Evolutionary conservation across 306 rosid species (phyloP).

Genomic region (Vigna mungo): DNA sequence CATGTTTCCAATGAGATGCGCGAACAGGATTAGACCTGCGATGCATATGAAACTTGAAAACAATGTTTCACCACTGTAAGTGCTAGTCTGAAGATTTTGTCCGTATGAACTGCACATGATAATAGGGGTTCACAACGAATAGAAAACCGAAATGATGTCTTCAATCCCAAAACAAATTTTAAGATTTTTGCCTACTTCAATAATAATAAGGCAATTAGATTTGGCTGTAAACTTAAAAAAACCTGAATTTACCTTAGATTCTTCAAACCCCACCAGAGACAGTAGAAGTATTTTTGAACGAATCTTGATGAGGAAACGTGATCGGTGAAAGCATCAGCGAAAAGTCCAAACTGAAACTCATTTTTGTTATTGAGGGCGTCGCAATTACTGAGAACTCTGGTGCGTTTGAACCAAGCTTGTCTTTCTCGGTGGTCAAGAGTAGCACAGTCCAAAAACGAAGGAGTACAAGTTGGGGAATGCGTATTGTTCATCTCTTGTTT

Average conservation of each 20-base stretch:
- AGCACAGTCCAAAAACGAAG: conserved; percentile 66
- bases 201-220: too few relatives aligned
- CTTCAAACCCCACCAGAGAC: conserved; percentile 96
- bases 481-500: conserved; percentile 63
- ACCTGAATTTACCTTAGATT: conserved; percentile 59
- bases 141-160: background rate
- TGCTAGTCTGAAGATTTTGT: conserved; percentile 66
- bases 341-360: conserved; percentile 78
- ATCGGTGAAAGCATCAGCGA: conserved; percentile 75
- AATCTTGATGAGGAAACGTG: conserved; percentile 66
- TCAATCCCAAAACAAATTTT: too few relatives aligned
- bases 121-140: background rate
- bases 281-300: conserved; percentile 75
- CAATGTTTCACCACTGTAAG: conserved; percentile 57
- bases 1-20: conserved; percentile 92
- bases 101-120: conserved; percentile 76
- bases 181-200: too few relatives aligned
- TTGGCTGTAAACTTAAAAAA: too few relatives aligned
- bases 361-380: conserved; percentile 62
- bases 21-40: conserved; percentile 76
- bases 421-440: conserved; percentile 46
- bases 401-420: conserved; percentile 56
- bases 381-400: conserved; percentile 58
- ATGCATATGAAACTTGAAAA: conserved; percentile 73
- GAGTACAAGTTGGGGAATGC: conserved; percentile 75